A percentile compares a stretch with the other conserved stretches of the same genome.
These are phyloP conservation scores for Berberis vulgaris DNA, from an alignment of 164 flowering plant species.

Conservation along the genomic window DNA sequence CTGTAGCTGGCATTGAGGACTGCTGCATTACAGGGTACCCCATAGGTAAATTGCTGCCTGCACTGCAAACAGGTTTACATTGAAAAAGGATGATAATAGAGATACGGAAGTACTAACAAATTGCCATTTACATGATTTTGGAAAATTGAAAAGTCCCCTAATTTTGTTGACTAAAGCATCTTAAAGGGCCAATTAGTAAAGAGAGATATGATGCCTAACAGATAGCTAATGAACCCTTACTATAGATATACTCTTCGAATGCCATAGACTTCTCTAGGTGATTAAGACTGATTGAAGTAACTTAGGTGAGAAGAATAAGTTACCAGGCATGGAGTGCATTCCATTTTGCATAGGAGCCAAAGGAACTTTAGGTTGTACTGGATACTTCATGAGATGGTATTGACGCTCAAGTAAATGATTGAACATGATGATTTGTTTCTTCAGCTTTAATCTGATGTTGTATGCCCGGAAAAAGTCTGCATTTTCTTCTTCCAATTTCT, in stretches of 20 bases:
- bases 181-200: too few relatives aligned
- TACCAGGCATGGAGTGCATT: conserved; percentile 88
- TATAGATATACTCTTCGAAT: too few relatives aligned
- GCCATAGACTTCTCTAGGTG: too few relatives aligned
- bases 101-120: not conserved
- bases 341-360: conserved; percentile 89
- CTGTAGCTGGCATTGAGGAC: conserved; percentile 62
- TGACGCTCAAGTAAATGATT: conserved; percentile 93
- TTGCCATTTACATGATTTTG: too few relatives aligned
- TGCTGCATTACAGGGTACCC: conserved; percentile 89
- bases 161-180: too few relatives aligned
- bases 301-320: conserved; percentile 3
- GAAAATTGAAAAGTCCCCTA: too few relatives aligned
- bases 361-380: conserved; percentile 65
- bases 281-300: too few relatives aligned
- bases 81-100: conserved; percentile 27
- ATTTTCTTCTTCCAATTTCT: conserved; percentile 98
- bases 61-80: conserved; percentile 41
- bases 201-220: too few relatives aligned
- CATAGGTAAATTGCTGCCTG: conserved; percentile 94
- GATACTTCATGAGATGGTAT: conserved; percentile 73
- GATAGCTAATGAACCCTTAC: too few relatives aligned
- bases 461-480: conserved; percentile 97
- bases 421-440: conserved; percentile 86
- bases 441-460: conserved; percentile 84